These are phyloP conservation scores for Fusarium sublunatum DNA, from an alignment of 2,329 filamentous ascomycete genomes.

Conservation along the genomic window DNA sequence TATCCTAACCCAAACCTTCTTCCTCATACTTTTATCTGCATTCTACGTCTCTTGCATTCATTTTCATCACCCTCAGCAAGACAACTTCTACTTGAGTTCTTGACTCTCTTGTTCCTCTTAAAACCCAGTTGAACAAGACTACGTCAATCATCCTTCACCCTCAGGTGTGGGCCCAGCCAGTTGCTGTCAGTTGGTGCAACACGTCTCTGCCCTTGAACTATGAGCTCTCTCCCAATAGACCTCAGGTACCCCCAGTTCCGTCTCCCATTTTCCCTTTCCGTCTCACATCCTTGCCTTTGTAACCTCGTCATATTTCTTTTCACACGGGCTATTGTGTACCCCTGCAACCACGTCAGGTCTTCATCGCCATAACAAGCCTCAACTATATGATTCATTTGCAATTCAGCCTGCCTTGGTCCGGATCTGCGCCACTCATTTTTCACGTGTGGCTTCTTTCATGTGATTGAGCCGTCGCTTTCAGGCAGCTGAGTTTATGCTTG, in stretches of 20 bases:
- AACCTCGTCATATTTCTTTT: conserved; percentile 15
- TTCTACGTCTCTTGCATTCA: conserved; percentile 12
- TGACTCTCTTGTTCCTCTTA: background rate
- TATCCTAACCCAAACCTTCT: conserved; percentile 11
- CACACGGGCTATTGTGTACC: conserved; percentile 12
- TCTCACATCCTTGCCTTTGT: conserved; percentile 21
- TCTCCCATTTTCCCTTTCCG: conserved; percentile 10
- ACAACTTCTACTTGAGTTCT: background rate
- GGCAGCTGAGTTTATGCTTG: background rate
- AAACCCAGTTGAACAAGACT: background rate
- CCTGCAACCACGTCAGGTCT: conserved; percentile 16
- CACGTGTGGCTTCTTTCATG: background rate
- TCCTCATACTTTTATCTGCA: conserved; percentile 11
- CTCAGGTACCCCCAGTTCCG: conserved; percentile 31
- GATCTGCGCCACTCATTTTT: background rate
- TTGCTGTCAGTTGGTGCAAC: conserved; percentile 30
- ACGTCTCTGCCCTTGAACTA: conserved; percentile 16
- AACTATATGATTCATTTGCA: conserved; percentile 2
- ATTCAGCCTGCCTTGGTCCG: background rate
- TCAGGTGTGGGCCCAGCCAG: conserved; percentile 19
- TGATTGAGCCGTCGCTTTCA: background rate
- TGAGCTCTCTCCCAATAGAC: conserved; percentile 17
- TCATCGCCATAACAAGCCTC: conserved; percentile 6
- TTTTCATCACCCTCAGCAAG: background rate
- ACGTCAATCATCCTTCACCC: conserved; percentile 7